phyloP scores from a whole-genome alignment of 306 rosid genomes.

The Dalbergia oliveri region DNA sequence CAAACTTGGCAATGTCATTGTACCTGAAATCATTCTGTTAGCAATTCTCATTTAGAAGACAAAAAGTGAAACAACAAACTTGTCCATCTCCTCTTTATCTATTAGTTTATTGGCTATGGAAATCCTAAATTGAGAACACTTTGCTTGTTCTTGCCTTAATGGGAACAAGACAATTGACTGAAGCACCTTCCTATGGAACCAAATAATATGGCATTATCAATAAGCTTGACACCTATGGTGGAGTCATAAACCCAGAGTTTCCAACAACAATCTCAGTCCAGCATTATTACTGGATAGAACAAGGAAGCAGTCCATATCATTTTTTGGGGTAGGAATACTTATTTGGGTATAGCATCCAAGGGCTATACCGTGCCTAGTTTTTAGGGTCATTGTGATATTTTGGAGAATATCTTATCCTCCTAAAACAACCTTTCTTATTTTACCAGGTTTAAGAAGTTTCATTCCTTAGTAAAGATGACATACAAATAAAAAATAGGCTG shows the following conservation, averaged over 20 bases:
- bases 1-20: slow-evolving; percentile 91
- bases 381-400: background rate
- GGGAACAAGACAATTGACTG: background rate
- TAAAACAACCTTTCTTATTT: slow-evolving; percentile 23
- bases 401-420: slow-evolving; percentile 16
- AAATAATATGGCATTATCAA: too few species aligned
- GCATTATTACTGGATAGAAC: background rate
- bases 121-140: slow-evolving; percentile 15
- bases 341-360: background rate
- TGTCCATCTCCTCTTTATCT: background rate
- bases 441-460: background rate
- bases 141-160: slow-evolving; percentile 11
- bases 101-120: background rate
- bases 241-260: slow-evolving; percentile 15
- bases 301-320: slow-evolving; percentile 6
- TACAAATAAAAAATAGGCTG: slow-evolving; percentile 23
- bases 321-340: slow-evolving; percentile 10
- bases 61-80: slow-evolving; percentile 16
- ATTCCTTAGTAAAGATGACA: slow-evolving; percentile 9
- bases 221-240: slow-evolving; percentile 11
- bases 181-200: slow-evolving; percentile 1
- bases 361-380: slow-evolving; percentile 14
- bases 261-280: slow-evolving; percentile 18
- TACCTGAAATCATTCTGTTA: slow-evolving; percentile 66
- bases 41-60: slow-evolving; percentile 18